These are phyloP conservation scores for Macrolepiota fuliginosa DNA, from an alignment of 768 basidiomycete species.

Conservation along the genomic window DNA sequence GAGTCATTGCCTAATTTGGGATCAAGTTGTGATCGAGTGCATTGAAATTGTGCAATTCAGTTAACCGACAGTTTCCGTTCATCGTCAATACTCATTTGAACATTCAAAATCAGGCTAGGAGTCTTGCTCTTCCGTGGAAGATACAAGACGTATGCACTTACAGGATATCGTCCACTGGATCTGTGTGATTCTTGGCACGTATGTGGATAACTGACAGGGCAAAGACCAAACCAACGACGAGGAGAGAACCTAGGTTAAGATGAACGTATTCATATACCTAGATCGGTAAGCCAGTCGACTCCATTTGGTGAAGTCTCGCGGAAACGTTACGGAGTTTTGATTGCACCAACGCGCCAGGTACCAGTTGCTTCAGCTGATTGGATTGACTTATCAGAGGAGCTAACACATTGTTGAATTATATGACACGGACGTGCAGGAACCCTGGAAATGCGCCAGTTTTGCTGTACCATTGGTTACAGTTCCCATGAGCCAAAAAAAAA, in stretches of 20 bases:
- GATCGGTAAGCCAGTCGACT: not conserved
- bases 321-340: slow-evolving; percentile 54
- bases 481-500: slow-evolving; percentile 82
- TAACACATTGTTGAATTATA: not conserved
- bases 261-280: slow-evolving; percentile 66
- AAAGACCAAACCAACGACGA: slow-evolving; percentile 59
- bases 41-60: not conserved
- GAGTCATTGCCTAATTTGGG: no score
- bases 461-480: slow-evolving; percentile 80
- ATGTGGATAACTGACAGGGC: slow-evolving; percentile 70
- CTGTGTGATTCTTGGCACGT: slow-evolving; percentile 60
- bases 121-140: not conserved
- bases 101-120: not conserved
- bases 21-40: no score
- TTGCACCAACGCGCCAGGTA: slow-evolving; percentile 69
- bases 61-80: not conserved
- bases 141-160: slow-evolving; percentile 26
- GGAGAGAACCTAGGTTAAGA: slow-evolving; percentile 73
- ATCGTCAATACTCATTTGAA: not conserved
- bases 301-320: not conserved
- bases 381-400: slow-evolving; percentile 53
- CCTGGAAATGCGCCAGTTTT: slow-evolving; percentile 75
- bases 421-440: slow-evolving; percentile 62
- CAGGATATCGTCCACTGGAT: slow-evolving; percentile 49
- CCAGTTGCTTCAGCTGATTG: slow-evolving; percentile 77